Percentiles rank a stretch among this genome's conserved stretches.
phyloP scores from a whole-genome alignment of 768 basidiomycete species.

The Phlebiopsis flavidoalba region DNA sequence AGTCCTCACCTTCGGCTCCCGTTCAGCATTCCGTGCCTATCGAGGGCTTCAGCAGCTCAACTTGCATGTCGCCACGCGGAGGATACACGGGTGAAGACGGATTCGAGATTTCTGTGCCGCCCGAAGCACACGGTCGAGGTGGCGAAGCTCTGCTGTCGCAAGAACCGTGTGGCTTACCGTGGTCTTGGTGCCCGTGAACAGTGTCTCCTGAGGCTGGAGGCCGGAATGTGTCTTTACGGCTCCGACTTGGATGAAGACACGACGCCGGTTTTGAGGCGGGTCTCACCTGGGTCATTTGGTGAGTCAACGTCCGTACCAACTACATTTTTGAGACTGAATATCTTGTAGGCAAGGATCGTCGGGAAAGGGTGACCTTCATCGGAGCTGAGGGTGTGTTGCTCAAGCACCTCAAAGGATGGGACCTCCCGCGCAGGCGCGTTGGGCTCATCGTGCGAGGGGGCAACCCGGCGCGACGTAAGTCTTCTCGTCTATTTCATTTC shows the following conservation, averaged over 20 bases:
- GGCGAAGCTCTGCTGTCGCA: constrained; percentile 61
- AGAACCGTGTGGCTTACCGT: constrained; percentile 63
- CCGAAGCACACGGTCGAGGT: constrained; percentile 56
- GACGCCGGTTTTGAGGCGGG: constrained; percentile 88
- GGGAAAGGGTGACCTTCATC: constrained; percentile 69
- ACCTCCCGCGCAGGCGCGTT: constrained; percentile 71
- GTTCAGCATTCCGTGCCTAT: neutral
- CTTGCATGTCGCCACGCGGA: constrained; percentile 76
- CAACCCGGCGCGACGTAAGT: constrained; percentile 80
- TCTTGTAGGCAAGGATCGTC: constrained; percentile 71
- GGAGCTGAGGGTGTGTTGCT: constrained; percentile 71
- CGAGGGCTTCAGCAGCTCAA: neutral
- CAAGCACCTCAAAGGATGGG: constrained; percentile 74
- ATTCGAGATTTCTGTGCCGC: constrained; percentile 95
- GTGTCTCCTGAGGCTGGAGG: constrained; percentile 49
- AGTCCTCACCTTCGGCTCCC: constrained; percentile 17
- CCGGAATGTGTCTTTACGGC: constrained; percentile 96
- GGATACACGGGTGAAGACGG: constrained; percentile 99
- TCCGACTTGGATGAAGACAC: constrained; percentile 87
- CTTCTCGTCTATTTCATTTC: neutral
- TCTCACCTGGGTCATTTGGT: constrained; percentile 92
- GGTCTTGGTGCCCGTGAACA: no score
- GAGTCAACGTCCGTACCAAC: constrained; percentile 17
- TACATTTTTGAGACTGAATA: neutral
- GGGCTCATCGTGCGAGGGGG: constrained; percentile 79